These are phyloP conservation scores for Xylaria flabelliformis DNA, from an alignment of 495 filamentous ascomycete genomes.

Conservation along the genomic window DNA sequence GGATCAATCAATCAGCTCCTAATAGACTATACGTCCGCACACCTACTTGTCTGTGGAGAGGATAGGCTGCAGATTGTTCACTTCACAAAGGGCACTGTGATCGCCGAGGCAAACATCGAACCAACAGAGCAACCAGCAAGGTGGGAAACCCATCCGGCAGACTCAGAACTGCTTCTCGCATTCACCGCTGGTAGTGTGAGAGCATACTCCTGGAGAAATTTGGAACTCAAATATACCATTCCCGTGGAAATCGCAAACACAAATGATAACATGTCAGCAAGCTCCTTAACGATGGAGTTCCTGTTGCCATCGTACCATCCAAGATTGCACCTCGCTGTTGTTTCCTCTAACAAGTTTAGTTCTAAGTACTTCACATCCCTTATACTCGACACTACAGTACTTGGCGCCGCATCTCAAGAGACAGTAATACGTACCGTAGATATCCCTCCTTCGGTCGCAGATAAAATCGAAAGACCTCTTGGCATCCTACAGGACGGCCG, in stretches of 20 bases:
- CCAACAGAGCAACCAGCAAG: neutral
- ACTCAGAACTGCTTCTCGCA: neutral
- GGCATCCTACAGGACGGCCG: neutral
- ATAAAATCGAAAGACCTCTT: neutral
- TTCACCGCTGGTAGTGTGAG: neutral
- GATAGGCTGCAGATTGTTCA: neutral
- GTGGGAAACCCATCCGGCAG: neutral
- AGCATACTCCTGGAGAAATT: neutral
- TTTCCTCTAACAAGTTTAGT: neutral
- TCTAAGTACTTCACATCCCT: neutral
- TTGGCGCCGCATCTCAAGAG: neutral
- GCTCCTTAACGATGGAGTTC: neutral
- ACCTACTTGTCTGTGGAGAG: neutral
- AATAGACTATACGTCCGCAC: neutral
- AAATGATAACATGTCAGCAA: neutral
- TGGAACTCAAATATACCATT: neutral
- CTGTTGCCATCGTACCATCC: neutral
- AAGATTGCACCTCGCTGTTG: neutral
- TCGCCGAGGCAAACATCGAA: neutral
- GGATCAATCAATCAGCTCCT: neutral
- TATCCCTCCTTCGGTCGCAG: neutral
- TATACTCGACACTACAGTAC: neutral
- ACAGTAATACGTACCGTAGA: neutral
- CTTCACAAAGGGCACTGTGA: neutral
- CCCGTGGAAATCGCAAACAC: neutral